Conservation (phyloP, 352 stramenopile species). For the Globisporangium paroecandrum region DNA sequence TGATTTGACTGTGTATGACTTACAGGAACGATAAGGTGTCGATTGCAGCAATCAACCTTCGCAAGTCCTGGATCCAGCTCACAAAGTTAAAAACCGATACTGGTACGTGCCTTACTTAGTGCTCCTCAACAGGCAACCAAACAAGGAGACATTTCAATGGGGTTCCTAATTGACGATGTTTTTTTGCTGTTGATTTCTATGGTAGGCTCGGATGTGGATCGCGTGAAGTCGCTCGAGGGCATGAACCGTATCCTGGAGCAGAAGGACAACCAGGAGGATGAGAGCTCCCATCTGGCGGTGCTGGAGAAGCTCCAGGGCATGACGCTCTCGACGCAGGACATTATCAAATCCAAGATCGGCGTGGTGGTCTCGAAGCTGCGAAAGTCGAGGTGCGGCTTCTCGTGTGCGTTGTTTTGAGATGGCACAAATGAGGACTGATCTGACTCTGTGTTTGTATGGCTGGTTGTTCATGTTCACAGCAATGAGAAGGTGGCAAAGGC, state of each 20-base stretch:
- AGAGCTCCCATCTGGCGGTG: slow-evolving; percentile 36
- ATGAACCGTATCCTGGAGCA: slow-evolving; percentile 55
- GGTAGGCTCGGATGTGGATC: slow-evolving; percentile 23
- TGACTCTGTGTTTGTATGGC: slow-evolving; percentile 28
- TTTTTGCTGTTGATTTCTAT: not conserved
- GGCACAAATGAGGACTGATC: not conserved
- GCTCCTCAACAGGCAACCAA: not conserved
- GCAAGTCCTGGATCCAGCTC: slow-evolving; percentile 70
- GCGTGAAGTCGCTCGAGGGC: slow-evolving; percentile 44
- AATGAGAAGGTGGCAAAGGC: slow-evolving; percentile 58
- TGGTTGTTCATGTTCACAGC: slow-evolving; percentile 54
- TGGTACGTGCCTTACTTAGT: slow-evolving; percentile 10
- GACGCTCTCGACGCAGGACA: slow-evolving; percentile 63
- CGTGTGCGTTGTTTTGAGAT: not conserved
- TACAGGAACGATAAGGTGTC: slow-evolving; percentile 80
- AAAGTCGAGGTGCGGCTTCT: slow-evolving; percentile 52
- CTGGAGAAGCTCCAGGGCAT: slow-evolving; percentile 64
- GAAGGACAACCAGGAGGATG: slow-evolving; percentile 27
- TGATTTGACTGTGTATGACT: not conserved
- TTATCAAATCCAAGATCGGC: slow-evolving; percentile 79
- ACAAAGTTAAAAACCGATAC: slow-evolving; percentile 37
- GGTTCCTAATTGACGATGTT: not conserved
- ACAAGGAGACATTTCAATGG: not conserved
- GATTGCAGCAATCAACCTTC: slow-evolving; percentile 56
- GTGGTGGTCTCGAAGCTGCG: slow-evolving; percentile 72